These are phyloP conservation scores for Mucor plumbeus DNA, from an alignment of 371 early-diverging fungal species.

Conservation along the genomic window DNA sequence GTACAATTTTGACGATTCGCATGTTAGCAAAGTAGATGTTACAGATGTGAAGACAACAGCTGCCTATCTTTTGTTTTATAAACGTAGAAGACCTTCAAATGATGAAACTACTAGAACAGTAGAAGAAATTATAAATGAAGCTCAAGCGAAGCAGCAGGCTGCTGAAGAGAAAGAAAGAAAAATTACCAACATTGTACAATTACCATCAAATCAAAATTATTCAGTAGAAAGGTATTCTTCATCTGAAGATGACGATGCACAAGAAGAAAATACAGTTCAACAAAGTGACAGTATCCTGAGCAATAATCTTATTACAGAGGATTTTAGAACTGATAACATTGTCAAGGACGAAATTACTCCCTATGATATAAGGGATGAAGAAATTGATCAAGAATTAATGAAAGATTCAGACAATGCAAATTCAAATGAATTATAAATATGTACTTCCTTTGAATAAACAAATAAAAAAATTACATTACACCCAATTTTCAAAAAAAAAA, in stretches of 20 bases:
- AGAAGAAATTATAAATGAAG: constrained; percentile 26
- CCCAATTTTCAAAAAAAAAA: background rate
- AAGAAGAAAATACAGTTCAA: background rate
- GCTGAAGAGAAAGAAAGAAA: constrained; percentile 15
- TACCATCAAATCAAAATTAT: background rate
- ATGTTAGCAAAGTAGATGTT: constrained; percentile 67
- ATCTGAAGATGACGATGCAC: background rate
- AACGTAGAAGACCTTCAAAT: constrained; percentile 50
- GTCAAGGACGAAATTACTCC: background rate
- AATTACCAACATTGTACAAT: background rate
- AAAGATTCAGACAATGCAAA: background rate
- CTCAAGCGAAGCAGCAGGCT: constrained; percentile 34
- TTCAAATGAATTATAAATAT: background rate
- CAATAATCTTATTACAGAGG: background rate
- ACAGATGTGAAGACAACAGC: constrained; percentile 68
- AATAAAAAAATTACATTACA: background rate
- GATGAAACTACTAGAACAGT: constrained; percentile 16
- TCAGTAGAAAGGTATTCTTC: background rate
- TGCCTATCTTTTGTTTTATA: constrained; percentile 90
- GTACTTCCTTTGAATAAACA: background rate
- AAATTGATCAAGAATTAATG: background rate
- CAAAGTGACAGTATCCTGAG: background rate
- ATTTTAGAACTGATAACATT: background rate
- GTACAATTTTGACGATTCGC: constrained; percentile 92
- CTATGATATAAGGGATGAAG: background rate